Evolutionary conservation across 805 yeast species (phyloP).

Genomic region (Barnettozyma pratensis): DNA sequence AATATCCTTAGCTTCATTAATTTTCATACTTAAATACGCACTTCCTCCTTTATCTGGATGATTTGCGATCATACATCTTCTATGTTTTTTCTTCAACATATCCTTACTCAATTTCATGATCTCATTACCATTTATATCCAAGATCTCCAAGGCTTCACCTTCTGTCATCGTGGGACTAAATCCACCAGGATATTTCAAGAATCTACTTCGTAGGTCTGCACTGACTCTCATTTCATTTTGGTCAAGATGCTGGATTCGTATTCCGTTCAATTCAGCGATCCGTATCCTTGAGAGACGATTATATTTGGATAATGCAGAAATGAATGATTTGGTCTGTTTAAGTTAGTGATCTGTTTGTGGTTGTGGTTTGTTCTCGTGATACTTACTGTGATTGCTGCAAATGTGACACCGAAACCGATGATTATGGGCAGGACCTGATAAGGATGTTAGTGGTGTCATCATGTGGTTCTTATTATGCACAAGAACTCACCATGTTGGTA

Average conservation of each 20-base stretch:
- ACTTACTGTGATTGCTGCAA: constrained; percentile 43
- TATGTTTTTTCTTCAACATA: constrained; percentile 63
- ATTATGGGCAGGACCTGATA: constrained; percentile 45
- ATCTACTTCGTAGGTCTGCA: constrained; percentile 23
- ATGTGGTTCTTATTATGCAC: too few species aligned
- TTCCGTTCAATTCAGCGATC: constrained; percentile 37
- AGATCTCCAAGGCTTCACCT: constrained; percentile 61
- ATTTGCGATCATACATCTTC: constrained; percentile 71
- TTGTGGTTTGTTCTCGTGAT: too few species aligned
- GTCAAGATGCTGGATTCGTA: constrained; percentile 18
- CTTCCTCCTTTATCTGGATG: constrained; percentile 93
- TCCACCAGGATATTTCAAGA: constrained; percentile 49
- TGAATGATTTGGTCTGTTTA: constrained; percentile 29
- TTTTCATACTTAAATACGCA: constrained; percentile 73
- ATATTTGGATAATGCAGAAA: constrained; percentile 29
- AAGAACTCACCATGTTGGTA: too few species aligned
- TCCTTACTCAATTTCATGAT: constrained; percentile 43
- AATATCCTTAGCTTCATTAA: constrained; percentile 80
- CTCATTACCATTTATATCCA: constrained; percentile 53
- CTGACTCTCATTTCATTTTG: constrained; percentile 12
- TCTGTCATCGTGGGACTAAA: constrained; percentile 64
- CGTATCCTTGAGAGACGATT: constrained; percentile 29
- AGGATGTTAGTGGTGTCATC: too few species aligned
- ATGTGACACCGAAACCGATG: constrained; percentile 50
- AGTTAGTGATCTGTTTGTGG: neutral